Conservation (phyloP, 768 basidiomycete species). For the Amanita brunnescens region DNA sequence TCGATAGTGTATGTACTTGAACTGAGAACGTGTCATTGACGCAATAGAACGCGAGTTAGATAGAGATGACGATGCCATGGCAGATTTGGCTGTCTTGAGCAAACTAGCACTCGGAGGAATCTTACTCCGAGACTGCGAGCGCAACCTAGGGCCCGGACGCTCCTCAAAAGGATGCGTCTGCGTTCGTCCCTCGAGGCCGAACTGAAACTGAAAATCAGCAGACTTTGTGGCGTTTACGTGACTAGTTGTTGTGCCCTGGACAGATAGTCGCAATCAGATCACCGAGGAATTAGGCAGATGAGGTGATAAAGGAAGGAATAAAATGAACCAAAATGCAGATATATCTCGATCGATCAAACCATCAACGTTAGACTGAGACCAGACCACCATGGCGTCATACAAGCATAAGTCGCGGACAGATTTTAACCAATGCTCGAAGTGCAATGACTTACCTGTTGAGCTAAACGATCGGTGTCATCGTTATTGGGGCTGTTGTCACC, state of each 20-base stretch:
- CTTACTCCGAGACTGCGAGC: background rate
- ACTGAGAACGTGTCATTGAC: slow-evolving; percentile 3
- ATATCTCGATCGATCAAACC: slow-evolving; percentile 2
- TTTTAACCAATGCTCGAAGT: background rate
- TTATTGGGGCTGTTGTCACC: background rate
- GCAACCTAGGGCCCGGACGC: slow-evolving; percentile 13
- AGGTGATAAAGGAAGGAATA: background rate
- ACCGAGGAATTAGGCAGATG: background rate
- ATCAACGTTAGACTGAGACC: background rate
- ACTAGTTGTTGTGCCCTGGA: slow-evolving; percentile 9
- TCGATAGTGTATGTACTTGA: slow-evolving; percentile 10
- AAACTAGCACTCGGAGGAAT: background rate
- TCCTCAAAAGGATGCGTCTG: slow-evolving; percentile 35
- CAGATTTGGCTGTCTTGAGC: background rate
- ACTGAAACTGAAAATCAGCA: slow-evolving; percentile 43
- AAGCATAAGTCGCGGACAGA: background rate
- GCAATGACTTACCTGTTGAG: background rate
- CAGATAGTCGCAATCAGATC: slow-evolving; percentile 7
- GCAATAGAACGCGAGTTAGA: slow-evolving; percentile 1
- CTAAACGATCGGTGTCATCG: background rate
- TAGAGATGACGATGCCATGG: background rate
- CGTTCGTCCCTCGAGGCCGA: slow-evolving; percentile 33
- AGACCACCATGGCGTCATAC: background rate
- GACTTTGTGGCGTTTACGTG: slow-evolving; percentile 33
- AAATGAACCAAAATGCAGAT: background rate